These are phyloP conservation scores for Blastobotrys buckinghamii DNA, from an alignment of 1,139 yeast genomes.

Conservation along the genomic window DNA sequence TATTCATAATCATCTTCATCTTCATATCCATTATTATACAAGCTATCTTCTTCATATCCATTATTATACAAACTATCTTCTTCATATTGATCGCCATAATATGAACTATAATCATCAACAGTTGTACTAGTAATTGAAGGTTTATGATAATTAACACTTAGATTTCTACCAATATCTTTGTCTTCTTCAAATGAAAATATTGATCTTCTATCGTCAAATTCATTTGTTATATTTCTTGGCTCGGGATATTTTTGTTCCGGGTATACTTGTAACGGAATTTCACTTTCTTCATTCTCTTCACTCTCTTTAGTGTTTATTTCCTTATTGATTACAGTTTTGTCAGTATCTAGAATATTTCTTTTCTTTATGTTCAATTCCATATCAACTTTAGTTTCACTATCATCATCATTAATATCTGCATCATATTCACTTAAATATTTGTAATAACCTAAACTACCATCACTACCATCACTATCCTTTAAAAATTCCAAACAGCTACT, in stretches of 20 bases:
- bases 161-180: conserved; percentile 23
- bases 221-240: neutral
- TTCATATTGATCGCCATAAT: conserved; percentile 11
- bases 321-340: neutral
- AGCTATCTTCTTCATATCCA: conserved; percentile 23
- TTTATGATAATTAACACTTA: conserved; percentile 29
- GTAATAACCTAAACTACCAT: neutral
- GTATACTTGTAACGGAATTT: too few species aligned
- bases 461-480: neutral
- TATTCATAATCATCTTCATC: conserved; percentile 8
- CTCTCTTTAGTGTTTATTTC: neutral
- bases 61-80: conserved; percentile 25
- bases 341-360: neutral
- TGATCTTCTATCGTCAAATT: conserved; percentile 19
- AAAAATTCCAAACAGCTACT: too few species aligned
- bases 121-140: conserved; percentile 12
- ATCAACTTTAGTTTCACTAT: neutral
- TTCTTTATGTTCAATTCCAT: neutral
- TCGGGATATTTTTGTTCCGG: neutral
- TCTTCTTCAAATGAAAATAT: conserved; percentile 30
- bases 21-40: conserved; percentile 13
- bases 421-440: neutral
- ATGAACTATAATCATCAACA: neutral
- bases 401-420: neutral
- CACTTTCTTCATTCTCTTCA: neutral